Evolutionary conservation across 2,329 filamentous ascomycete genomes (phyloP), one percentile per base, ranked within the genome.

Genomic region (Aspergillus melleus): DNA sequence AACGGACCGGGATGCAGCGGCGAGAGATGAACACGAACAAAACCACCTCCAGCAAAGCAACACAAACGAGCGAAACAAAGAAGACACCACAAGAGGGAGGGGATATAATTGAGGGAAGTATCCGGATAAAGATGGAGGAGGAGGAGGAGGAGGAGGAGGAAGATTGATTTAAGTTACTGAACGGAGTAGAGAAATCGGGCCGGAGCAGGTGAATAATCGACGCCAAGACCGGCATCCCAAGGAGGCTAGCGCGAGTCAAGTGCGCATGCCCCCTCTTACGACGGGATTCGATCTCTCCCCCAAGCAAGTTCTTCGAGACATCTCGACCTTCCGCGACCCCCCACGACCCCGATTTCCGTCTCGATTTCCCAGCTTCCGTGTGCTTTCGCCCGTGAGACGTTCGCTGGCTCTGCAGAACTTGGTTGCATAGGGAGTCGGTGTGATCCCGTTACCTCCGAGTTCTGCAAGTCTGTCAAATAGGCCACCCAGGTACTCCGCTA

Each of bases 401-500:
- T 60, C 49, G 26, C 53, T 59, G 60, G 61, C 59, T 61, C 58
- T 67, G 62, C 64, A 63, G 64, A 63, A 65, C 67, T 67, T 61
- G 66, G 66, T 68, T 64, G 67, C 63, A 64, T 53, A 61, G 68
- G 62, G 60, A 42, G 61, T 63, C 60, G 56, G 54, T 49, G 59
- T 57, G 60, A 60, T 62, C 59, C 44, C 63, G 58, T 61, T 65
- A 63, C 66, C 68, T 68, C 69, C 68, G 68, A 70, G 67, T 70
- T 70, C 69, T 69, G 61, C 66, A 62, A 67, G 62, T 65, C 68
- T 65, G 55, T 47, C 49, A 56, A 54, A 67, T 47, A 67, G 64
- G 62, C 65, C 65, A 66, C 65, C 64, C 59, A 64, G 58, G 62
- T 68, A 64, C 65, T 65, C 66, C 67, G 59, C 61, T 61, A 61